These are phyloP conservation scores for Myochromella boudieri DNA, from an alignment of 768 basidiomycete genomes.

Conservation along the genomic window DNA sequence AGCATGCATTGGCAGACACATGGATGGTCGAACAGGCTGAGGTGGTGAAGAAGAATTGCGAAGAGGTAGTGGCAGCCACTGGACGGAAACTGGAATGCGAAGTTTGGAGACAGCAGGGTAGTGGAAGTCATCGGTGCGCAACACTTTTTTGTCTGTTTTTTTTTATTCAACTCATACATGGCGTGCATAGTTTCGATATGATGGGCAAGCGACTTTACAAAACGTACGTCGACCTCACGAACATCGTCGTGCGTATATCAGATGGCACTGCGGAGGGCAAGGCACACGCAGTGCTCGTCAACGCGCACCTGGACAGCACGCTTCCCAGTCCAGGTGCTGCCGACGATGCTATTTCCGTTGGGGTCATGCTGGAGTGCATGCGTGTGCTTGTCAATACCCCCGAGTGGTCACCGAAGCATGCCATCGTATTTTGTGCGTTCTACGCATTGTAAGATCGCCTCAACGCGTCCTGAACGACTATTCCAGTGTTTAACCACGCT, in stretches of 20 bases:
- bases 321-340: slow-evolving; percentile 87
- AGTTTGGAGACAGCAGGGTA: slow-evolving; percentile 88
- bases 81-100: slow-evolving; percentile 81
- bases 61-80: slow-evolving; percentile 41
- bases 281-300: slow-evolving; percentile 82
- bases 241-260: slow-evolving; percentile 86
- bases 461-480: not conserved
- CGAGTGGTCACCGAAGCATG: slow-evolving; percentile 69
- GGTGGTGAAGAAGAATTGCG: slow-evolving; percentile 61
- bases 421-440: slow-evolving; percentile 79
- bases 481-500: slow-evolving; percentile 87
- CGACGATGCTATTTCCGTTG: slow-evolving; percentile 87
- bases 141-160: not conserved
- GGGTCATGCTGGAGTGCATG: slow-evolving; percentile 88
- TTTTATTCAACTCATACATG: not conserved
- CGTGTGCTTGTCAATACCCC: slow-evolving; percentile 72
- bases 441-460: not conserved
- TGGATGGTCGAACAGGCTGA: slow-evolving; percentile 78
- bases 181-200: slow-evolving; percentile 77
- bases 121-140: slow-evolving; percentile 80
- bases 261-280: slow-evolving; percentile 71
- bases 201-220: slow-evolving; percentile 84
- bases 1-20: slow-evolving; percentile 81
- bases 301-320: slow-evolving; percentile 73
- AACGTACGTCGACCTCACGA: slow-evolving; percentile 83